Conservation (phyloP, 192 early-diverging fungal genomes). For the Phycomyces nitens region DNA sequence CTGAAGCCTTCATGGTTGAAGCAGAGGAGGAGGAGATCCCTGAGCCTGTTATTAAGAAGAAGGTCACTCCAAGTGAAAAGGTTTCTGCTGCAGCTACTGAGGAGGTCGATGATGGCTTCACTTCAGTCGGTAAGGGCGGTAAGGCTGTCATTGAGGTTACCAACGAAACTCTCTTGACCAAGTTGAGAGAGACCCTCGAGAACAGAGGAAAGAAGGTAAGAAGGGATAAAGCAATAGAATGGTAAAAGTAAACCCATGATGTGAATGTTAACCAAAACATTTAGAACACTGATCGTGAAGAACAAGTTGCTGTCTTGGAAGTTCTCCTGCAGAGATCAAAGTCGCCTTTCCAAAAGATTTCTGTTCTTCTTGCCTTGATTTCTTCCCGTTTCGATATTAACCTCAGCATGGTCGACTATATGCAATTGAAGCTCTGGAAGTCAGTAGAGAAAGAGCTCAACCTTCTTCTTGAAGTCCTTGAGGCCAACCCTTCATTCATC, state of each 20-base stretch:
- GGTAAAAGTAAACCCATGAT: too few relatives aligned
- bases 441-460: conserved; percentile 69
- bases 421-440: conserved; percentile 82
- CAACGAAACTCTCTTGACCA: conserved; percentile 75
- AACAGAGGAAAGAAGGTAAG: conserved; percentile 88
- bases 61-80: conserved; percentile 15
- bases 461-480: conserved; percentile 72
- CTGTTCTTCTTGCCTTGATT: conserved; percentile 82
- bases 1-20: conserved; percentile 29
- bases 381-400: conserved; percentile 87
- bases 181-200: conserved; percentile 71
- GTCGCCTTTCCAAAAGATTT: conserved; percentile 75
- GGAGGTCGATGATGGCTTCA: conserved; percentile 54
- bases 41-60: not conserved
- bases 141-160: conserved; percentile 58
- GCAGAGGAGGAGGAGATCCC: conserved; percentile 1
- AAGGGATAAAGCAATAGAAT: not conserved
- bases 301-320: conserved; percentile 68
- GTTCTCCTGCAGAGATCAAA: conserved; percentile 56
- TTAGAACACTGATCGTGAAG: conserved; percentile 83
- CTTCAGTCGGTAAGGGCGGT: conserved; percentile 65
- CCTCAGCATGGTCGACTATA: conserved; percentile 58
- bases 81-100: conserved; percentile 3
- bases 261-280: too few relatives aligned
- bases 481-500: conserved; percentile 65